A percentile compares a stretch with the other conserved stretches of the same genome.
phyloP scores from a whole-genome alignment of 768 basidiomycete genomes.

The Auricularia sp. region DNA sequence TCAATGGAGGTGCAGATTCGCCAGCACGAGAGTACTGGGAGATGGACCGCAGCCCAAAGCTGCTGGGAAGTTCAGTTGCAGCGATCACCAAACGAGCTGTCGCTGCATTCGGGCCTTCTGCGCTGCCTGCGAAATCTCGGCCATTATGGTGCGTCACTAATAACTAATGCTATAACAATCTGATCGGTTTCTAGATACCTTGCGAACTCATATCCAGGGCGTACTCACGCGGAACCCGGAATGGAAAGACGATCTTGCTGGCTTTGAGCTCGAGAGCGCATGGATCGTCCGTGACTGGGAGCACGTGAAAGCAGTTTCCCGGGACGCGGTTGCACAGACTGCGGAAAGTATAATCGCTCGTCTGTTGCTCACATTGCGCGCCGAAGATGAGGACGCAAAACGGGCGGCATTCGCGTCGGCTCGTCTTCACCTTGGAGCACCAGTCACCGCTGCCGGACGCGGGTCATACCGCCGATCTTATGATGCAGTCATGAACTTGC shows the following conservation, averaged over 20 bases:
- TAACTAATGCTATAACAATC: background rate
- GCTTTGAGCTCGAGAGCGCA: slow-evolving; percentile 86
- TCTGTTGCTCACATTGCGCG: slow-evolving; percentile 70
- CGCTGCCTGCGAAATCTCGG: slow-evolving; percentile 89
- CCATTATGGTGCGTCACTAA: slow-evolving; percentile 73
- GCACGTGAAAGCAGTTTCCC: slow-evolving; percentile 57
- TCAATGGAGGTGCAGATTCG: slow-evolving; percentile 93
- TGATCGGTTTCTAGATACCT: slow-evolving; percentile 53
- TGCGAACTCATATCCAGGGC: slow-evolving; percentile 89
- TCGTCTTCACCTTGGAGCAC: slow-evolving; percentile 62
- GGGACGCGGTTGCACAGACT: slow-evolving; percentile 35
- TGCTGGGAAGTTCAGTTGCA: slow-evolving; percentile 97
- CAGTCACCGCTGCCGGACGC: slow-evolving; percentile 71
- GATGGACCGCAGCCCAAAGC: slow-evolving; percentile 97
- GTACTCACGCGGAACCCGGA: slow-evolving; percentile 75
- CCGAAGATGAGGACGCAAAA: slow-evolving; percentile 38
- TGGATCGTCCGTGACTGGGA: slow-evolving; percentile 96
- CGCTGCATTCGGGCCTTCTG: slow-evolving; percentile 81
- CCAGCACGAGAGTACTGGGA: slow-evolving; percentile 92
- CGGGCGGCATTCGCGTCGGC: slow-evolving; percentile 48
- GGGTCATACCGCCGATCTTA: slow-evolving; percentile 82
- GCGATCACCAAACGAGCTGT: slow-evolving; percentile 78
- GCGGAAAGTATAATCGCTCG: slow-evolving; percentile 67
- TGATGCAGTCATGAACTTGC: slow-evolving; percentile 75
- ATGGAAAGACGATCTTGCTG: slow-evolving; percentile 69